Conservation (phyloP, 306 rosid species). For the Rosa chinensis region DNA sequence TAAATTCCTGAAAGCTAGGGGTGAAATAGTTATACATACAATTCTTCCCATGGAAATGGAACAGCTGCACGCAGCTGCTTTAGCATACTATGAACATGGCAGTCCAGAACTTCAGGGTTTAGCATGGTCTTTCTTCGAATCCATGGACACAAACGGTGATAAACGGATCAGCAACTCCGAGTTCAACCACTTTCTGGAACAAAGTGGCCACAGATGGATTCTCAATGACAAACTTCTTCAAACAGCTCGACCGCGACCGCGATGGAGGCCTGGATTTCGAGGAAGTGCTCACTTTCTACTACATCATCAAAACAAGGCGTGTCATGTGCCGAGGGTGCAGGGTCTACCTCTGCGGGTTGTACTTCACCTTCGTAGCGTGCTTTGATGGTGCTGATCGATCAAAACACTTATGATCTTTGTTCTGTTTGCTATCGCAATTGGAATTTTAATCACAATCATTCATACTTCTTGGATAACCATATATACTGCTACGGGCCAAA, state of each 20-base stretch:
- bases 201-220: neutral
- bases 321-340: neutral
- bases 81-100: constrained; percentile 9
- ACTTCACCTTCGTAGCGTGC: constrained; percentile 15
- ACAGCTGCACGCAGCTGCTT: neutral
- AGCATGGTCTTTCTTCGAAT: constrained; percentile 1
- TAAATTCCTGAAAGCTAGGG: neutral
- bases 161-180: neutral
- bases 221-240: neutral
- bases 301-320: constrained; percentile 17
- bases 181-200: constrained; percentile 7
- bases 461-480: constrained; percentile 17
- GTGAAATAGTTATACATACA: neutral
- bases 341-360: neutral
- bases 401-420: constrained; percentile 12
- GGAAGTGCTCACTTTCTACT: constrained; percentile 25
- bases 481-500: neutral
- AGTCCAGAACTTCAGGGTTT: neutral
- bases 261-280: constrained; percentile 8
- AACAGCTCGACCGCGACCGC: neutral
- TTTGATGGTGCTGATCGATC: neutral
- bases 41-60: neutral
- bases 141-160: constrained; percentile 21
- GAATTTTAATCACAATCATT: neutral
- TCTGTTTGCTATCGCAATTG: neutral